A percentile compares a stretch with the other conserved stretches of the same genome.
These are phyloP conservation scores for Apiospora koreana DNA, from an alignment of 2,329 filamentous ascomycete genomes.

Conservation along the genomic window DNA sequence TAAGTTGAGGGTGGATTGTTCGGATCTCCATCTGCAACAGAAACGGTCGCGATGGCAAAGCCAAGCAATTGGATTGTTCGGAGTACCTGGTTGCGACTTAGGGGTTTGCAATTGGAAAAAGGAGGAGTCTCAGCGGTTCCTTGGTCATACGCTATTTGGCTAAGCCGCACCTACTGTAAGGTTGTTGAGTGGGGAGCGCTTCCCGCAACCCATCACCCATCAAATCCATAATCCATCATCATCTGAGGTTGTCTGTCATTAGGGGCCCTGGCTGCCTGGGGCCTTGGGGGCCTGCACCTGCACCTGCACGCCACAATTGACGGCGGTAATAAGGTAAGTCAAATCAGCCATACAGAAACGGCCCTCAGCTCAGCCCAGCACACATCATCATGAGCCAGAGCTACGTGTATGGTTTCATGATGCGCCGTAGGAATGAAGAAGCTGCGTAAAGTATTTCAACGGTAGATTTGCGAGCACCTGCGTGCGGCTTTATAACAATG, in stretches of 20 bases:
- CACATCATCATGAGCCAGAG: neutral
- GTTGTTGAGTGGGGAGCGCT: neutral
- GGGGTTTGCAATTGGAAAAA: neutral
- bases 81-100: neutral
- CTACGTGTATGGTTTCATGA: neutral
- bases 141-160: conserved; percentile 4
- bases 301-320: neutral
- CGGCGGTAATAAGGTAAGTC: neutral
- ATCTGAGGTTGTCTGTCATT: no score
- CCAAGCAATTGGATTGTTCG: neutral
- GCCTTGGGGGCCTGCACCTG: neutral
- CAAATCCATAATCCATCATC: neutral
- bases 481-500: neutral
- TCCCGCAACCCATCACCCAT: neutral
- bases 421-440: neutral
- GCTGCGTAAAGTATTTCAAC: neutral
- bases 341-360: no score
- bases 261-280: no score
- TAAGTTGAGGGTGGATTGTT: neutral
- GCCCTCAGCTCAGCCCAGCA: neutral
- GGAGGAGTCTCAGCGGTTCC: neutral
- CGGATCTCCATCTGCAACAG: neutral
- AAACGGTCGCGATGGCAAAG: neutral
- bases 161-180: neutral
- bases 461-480: neutral